These are phyloP conservation scores for Coemansia interrupta DNA, from an alignment of 192 early-diverging fungal species.

Conservation along the genomic window DNA sequence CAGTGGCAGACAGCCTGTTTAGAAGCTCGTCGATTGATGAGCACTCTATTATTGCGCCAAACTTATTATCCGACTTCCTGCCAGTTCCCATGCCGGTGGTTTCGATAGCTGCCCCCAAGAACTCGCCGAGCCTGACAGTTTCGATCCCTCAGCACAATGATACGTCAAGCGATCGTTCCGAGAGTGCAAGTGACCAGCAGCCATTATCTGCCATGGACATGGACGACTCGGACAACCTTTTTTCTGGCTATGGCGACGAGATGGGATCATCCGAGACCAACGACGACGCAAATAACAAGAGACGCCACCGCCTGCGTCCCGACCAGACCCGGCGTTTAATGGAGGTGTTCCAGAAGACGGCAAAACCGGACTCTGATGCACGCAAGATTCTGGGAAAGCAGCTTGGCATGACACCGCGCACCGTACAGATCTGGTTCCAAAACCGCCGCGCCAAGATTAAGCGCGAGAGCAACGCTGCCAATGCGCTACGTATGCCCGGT, in stretches of 20 bases:
- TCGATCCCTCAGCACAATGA: conserved; percentile 3
- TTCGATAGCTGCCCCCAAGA: background rate
- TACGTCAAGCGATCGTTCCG: background rate
- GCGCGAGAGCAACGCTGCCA: conserved; percentile 52
- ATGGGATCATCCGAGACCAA: conserved; percentile 19
- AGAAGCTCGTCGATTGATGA: background rate
- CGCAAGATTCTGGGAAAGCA: conserved; percentile 61
- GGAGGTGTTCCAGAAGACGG: conserved; percentile 57
- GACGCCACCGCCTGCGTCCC: conserved; percentile 63
- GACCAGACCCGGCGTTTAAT: conserved; percentile 66
- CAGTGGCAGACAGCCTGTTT: no score
- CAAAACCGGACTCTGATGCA: conserved; percentile 63
- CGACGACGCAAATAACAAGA: conserved; percentile 44
- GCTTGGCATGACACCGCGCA: conserved; percentile 66
- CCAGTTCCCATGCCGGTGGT: background rate
- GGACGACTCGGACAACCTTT: conserved; percentile 8
- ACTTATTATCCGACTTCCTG: background rate
- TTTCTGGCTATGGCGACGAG: conserved; percentile 5
- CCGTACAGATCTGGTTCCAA: conserved; percentile 85
- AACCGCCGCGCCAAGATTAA: conserved; percentile 86
- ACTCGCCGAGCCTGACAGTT: conserved; percentile 2
- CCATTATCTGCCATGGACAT: conserved; percentile 12
- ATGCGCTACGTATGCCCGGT: conserved; percentile 11
- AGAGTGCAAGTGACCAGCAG: background rate
- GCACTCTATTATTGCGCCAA: background rate